Base-by-base conservation (phyloP, 2,329 filamentous ascomycete species). In the Lithohypha guttulata region DNA sequence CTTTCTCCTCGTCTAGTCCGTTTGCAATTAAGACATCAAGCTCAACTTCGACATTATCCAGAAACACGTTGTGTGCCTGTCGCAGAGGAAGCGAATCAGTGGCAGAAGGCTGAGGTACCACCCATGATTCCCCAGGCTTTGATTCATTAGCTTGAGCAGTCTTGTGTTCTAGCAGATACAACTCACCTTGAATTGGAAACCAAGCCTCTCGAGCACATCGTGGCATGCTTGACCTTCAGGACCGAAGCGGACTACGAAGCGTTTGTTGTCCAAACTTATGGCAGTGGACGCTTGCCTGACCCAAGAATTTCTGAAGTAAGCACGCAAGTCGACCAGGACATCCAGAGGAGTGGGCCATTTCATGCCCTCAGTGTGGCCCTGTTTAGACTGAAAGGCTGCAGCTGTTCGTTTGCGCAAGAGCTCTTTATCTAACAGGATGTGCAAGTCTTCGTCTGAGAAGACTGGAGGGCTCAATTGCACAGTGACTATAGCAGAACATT, bases 221-320 rank as follows among this genome's bases (percentile, higher is more conserved):
- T 68, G 64, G 53, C 77, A 82, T 34, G 62, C 55, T 26, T 41
- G 49, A 23, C 64, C 64, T 29, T 79, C 74, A 28, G 68, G 60
- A 7, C 75, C 77, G 54, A 81, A 79, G 2, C 70, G 70, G 44
- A 74, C 65, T 50, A 74, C 63, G 48, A 80, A 83, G 41, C 72
- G 71, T 53, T 78, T 77, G 52, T 83, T 82, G 11, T 61, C 4
- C 70, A 69, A 48, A 82, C 77, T 30, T 63, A 57, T 47, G 68
- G 65, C 19, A 28, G 45, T 29, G 37, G 46, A 4, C 33, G 17
- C 43, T 32, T 68, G 63, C 5, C 58, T 55, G 30, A 66, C 63
- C 41, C 76, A 56, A 6, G 73, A 65, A 57, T 83, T 78, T 7
- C 53, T 61, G 36, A 82, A 59, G 53, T 82, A 83, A 32, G 64